Evolutionary conservation across 805 yeast species (phyloP).

Genomic region (Millerozyma miso): DNA sequence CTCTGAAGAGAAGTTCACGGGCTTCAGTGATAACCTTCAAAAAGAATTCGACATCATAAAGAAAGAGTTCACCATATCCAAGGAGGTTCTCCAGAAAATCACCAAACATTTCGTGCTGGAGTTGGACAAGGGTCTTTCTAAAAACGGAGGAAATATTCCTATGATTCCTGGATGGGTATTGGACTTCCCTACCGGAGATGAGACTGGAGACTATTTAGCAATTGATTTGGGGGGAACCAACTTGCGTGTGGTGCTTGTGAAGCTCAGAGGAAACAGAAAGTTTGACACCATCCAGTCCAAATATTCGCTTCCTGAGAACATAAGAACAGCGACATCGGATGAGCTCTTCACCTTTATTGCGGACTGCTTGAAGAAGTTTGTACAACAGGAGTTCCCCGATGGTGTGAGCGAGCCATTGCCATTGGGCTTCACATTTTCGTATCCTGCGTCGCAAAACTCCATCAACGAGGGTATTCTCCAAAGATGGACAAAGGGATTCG

Average conservation of each 20-base stretch:
- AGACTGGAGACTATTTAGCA: conserved; percentile 85
- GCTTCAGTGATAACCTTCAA: conserved; percentile 61
- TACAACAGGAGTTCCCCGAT: conserved; percentile 62
- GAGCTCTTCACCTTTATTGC: conserved; percentile 87
- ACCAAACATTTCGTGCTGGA: conserved; percentile 75
- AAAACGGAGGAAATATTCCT: conserved; percentile 82
- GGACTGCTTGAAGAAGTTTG: conserved; percentile 66
- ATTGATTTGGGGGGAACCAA: conserved; percentile 98
- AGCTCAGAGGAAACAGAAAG: conserved; percentile 74
- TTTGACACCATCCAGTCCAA: conserved; percentile 87
- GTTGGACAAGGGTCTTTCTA: conserved; percentile 74
- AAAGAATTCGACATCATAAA: conserved; percentile 58
- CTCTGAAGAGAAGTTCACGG: conserved; percentile 33
- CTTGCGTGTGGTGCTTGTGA: conserved; percentile 85
- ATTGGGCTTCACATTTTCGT: conserved; percentile 92
- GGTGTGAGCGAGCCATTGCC: conserved; percentile 63
- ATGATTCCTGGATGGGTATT: conserved; percentile 98
- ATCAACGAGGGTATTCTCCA: conserved; percentile 85
- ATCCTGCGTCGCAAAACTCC: conserved; percentile 79
- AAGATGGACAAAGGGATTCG: conserved; percentile 98
- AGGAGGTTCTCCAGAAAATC: conserved; percentile 58
- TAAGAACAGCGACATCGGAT: conserved; percentile 76
- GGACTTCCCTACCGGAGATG: conserved; percentile 89
- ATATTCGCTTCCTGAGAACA: conserved; percentile 68
- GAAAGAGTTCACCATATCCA: conserved; percentile 55